Evolutionary conservation across 2,329 filamentous ascomycete genomes (phyloP).

Genomic region (Calonectria fujianensis): DNA sequence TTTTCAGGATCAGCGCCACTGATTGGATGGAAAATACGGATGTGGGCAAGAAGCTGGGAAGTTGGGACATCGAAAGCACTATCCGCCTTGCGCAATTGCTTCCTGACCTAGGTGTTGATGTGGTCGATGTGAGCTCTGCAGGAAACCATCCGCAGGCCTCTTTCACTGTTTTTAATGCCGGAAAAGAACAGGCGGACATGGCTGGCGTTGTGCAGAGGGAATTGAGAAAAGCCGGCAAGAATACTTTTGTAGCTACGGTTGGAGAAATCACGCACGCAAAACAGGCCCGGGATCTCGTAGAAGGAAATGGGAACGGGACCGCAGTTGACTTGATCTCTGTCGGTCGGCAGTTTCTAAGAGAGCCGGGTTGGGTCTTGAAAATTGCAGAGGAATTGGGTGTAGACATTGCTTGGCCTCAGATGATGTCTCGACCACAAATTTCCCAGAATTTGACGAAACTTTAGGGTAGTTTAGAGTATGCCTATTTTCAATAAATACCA

Average conservation of each 20-base stretch:
- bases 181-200: not conserved
- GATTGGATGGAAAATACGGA: constrained; percentile 72
- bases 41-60: constrained; percentile 48
- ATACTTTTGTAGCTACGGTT: not conserved
- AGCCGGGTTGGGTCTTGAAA: not conserved
- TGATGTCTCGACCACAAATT: not conserved
- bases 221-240: not conserved
- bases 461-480: not conserved
- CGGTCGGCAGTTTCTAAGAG: not conserved
- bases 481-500: no score
- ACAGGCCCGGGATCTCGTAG: not conserved
- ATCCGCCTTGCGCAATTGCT: constrained; percentile 77
- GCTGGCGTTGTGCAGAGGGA: not conserved
- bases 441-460: not conserved
- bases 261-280: not conserved
- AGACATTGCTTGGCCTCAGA: not conserved
- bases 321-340: not conserved
- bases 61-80: constrained; percentile 81
- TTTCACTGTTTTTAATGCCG: not conserved
- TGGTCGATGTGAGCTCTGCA: constrained; percentile 83
- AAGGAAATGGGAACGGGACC: not conserved
- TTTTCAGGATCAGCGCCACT: constrained; percentile 82
- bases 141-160: constrained; percentile 70
- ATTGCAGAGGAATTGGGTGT: not conserved
- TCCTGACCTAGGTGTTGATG: constrained; percentile 80